Evolutionary conservation across 2,329 filamentous ascomycete genomes (phyloP).

Genomic region (Biscogniauxia sp.): DNA sequence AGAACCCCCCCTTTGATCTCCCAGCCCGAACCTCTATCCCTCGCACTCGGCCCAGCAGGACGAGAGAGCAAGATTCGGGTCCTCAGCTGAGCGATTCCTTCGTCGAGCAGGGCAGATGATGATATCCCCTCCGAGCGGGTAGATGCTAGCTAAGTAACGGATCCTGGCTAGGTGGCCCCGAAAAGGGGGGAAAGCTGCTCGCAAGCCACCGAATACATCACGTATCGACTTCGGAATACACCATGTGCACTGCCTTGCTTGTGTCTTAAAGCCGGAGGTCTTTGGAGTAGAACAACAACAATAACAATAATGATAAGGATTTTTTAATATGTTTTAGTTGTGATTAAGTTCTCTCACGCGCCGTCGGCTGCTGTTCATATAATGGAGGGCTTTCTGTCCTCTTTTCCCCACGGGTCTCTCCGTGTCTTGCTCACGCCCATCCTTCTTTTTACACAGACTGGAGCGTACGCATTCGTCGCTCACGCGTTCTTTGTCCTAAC

Average conservation of each 20-base stretch:
- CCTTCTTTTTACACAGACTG: neutral
- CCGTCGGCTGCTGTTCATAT: neutral
- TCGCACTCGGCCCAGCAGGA: neutral
- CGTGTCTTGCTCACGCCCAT: neutral
- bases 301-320: neutral
- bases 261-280: neutral
- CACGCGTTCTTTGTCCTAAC: conserved; percentile 7
- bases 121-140: neutral
- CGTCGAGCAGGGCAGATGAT: neutral
- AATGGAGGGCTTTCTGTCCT: neutral
- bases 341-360: neutral
- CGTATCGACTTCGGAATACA: neutral
- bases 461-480: conserved; percentile 2
- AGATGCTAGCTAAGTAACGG: neutral
- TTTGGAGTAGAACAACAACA: neutral
- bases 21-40: too few relatives aligned
- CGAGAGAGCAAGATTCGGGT: neutral
- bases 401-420: neutral
- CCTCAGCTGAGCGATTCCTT: neutral
- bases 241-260: neutral
- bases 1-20: neutral
- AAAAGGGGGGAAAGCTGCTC: neutral
- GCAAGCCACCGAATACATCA: conserved; percentile 9
- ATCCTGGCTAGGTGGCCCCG: conserved; percentile 1
- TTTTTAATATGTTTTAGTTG: neutral